A percentile compares a stretch with the other conserved stretches of the same genome.
phyloP scores from a whole-genome alignment of 495 filamentous ascomycete genomes.

The Penicillium cataractarum region DNA sequence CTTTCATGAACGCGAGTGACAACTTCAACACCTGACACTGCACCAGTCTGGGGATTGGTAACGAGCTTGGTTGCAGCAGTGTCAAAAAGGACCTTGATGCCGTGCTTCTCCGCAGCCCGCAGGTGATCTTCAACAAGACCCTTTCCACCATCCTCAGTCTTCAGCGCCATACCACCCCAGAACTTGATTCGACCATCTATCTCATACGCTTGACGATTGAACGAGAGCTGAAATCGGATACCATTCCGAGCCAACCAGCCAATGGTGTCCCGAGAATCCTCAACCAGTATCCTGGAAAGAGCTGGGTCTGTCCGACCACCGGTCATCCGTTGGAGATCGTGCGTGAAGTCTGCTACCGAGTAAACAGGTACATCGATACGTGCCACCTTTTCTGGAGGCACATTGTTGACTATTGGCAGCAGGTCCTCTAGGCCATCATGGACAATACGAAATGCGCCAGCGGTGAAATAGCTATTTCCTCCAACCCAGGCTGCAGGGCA shows the following conservation, averaged over 20 bases:
- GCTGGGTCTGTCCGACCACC: slow-evolving; percentile 48
- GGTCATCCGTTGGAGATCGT: slow-evolving; percentile 55
- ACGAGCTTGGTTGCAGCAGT: slow-evolving; percentile 47
- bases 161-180: slow-evolving; percentile 63
- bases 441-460: slow-evolving; percentile 54
- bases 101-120: slow-evolving; percentile 41
- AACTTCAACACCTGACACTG: slow-evolving; percentile 30
- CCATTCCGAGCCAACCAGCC: slow-evolving; percentile 57
- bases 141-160: slow-evolving; percentile 60
- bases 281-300: slow-evolving; percentile 48
- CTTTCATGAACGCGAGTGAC: background rate
- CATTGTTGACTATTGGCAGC: slow-evolving; percentile 49
- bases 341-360: slow-evolving; percentile 45
- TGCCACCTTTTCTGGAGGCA: slow-evolving; percentile 1
- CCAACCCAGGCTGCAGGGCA: slow-evolving; percentile 48
- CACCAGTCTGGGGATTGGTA: slow-evolving; percentile 37
- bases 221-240: slow-evolving; percentile 58
- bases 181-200: slow-evolving; percentile 60
- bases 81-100: slow-evolving; percentile 47
- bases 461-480: slow-evolving; percentile 60
- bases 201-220: slow-evolving; percentile 63
- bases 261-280: slow-evolving; percentile 48
- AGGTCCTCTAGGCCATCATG: slow-evolving; percentile 51
- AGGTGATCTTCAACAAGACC: slow-evolving; percentile 55
- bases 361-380: slow-evolving; percentile 37